These are phyloP conservation scores for Zymoseptoria crescenta DNA, from an alignment of 2,329 filamentous ascomycete genomes.

Conservation along the genomic window DNA sequence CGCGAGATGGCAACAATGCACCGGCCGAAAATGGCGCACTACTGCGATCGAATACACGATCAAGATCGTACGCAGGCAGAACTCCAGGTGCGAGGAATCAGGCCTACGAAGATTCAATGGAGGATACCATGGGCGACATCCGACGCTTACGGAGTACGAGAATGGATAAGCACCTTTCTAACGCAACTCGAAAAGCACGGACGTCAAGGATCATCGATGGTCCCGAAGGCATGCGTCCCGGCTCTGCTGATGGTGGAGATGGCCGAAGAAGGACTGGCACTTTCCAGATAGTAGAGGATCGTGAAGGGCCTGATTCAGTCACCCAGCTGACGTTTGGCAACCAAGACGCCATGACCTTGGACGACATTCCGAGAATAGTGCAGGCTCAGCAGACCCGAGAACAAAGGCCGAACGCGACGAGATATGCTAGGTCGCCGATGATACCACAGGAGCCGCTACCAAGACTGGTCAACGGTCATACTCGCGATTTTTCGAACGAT, in stretches of 20 bases:
- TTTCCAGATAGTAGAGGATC: conserved; percentile 75
- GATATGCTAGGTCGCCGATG: conserved; percentile 62
- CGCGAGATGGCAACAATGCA: conserved; percentile 53
- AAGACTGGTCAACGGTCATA: conserved; percentile 61
- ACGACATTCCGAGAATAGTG: conserved; percentile 93
- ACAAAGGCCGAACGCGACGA: conserved; percentile 72
- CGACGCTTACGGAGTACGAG: conserved; percentile 83
- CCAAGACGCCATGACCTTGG: conserved; percentile 83
- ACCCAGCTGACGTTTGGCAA: conserved; percentile 81
- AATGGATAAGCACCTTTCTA: conserved; percentile 88
- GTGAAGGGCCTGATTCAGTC: conserved; percentile 55
- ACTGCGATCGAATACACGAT: conserved; percentile 59
- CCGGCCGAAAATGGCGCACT: conserved; percentile 43
- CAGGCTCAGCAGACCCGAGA: conserved; percentile 92
- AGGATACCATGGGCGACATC: conserved; percentile 94
- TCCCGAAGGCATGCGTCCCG: conserved; percentile 65
- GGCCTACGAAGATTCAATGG: conserved; percentile 61
- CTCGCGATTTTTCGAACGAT: conserved; percentile 57
- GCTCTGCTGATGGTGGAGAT: conserved; percentile 55
- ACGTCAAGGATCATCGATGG: conserved; percentile 90
- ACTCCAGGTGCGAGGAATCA: conserved; percentile 47
- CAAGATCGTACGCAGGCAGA: conserved; percentile 64
- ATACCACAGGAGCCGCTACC: conserved; percentile 60
- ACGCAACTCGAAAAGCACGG: conserved; percentile 81
- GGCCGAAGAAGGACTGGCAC: conserved; percentile 36